Percentiles rank a stretch among this genome's conserved stretches.
These are phyloP conservation scores for Sambucus nigra DNA, from an alignment of 129 eudicot species.

Conservation along the genomic window DNA sequence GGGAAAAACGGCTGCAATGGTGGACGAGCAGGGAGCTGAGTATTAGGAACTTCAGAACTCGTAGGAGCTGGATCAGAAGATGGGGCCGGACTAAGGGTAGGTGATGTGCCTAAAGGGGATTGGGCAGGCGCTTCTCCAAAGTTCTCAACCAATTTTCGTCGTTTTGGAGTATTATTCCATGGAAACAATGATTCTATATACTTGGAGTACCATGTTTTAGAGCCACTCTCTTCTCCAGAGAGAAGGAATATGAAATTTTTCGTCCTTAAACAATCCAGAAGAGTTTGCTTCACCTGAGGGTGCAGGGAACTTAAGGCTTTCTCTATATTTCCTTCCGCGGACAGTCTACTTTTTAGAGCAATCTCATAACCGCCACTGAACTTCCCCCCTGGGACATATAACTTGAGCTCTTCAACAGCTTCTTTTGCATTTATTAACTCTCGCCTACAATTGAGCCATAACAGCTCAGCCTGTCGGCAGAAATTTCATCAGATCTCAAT, in stretches of 20 bases:
- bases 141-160: conserved; percentile 36
- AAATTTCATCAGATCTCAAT: conserved; percentile 21
- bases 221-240: conserved; percentile 39
- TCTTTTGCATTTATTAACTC: conserved; percentile 45
- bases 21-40: conserved; percentile 16
- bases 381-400: conserved; percentile 8
- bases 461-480: conserved; percentile 57
- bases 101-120: conserved; percentile 10
- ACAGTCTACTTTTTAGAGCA: conserved; percentile 9
- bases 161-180: conserved; percentile 13
- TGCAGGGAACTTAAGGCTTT: conserved; percentile 22
- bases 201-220: conserved; percentile 32
- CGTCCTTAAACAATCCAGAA: conserved; percentile 49
- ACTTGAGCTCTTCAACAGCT: conserved; percentile 41
- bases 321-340: conserved; percentile 12
- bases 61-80: conserved; percentile 10
- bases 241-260: conserved; percentile 25
- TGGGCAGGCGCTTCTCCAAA: conserved; percentile 43
- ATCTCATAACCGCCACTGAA: conserved; percentile 10
- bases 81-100: not conserved
- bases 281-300: conserved; percentile 37
- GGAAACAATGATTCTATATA: conserved; percentile 23
- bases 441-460: conserved; percentile 44
- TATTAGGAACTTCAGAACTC: conserved; percentile 10
- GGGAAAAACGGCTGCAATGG: conserved; percentile 20